Evolutionary conservation across 805 yeast species (phyloP).

Genomic region (Tetrapisispora taiwanensis): DNA sequence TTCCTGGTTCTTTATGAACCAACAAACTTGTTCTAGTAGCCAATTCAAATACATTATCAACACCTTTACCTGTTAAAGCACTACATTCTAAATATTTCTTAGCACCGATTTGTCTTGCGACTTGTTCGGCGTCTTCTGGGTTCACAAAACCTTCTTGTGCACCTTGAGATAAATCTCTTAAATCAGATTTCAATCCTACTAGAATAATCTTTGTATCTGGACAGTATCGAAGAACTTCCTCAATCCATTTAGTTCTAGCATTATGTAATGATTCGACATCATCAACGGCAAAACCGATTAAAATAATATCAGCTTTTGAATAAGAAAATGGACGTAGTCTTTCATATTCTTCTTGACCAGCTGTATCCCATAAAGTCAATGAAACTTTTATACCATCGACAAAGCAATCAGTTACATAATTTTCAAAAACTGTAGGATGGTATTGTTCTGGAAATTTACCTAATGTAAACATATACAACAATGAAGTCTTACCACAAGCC

Average conservation of each 20-base stretch:
- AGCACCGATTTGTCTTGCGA: conserved; percentile 75
- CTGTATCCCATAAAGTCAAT: conserved; percentile 88
- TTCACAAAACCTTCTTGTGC: conserved; percentile 41
- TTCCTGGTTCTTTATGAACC: conserved; percentile 37
- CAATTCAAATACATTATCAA: conserved; percentile 84
- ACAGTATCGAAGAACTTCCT: conserved; percentile 70
- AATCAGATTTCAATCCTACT: conserved; percentile 79
- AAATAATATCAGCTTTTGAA: conserved; percentile 74
- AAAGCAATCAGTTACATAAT: conserved; percentile 86
- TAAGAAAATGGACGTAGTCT: conserved; percentile 81
- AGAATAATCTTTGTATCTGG: conserved; percentile 69
- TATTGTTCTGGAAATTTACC: conserved; percentile 91
- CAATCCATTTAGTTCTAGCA: conserved; percentile 79
- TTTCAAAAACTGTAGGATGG: conserved; percentile 91
- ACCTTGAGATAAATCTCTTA: conserved; percentile 31
- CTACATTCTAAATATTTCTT: conserved; percentile 78
- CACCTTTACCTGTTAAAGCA: conserved; percentile 89
- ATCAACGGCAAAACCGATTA: conserved; percentile 80
- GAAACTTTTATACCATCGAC: conserved; percentile 90
- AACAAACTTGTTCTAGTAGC: conserved; percentile 79
- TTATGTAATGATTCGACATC: conserved; percentile 76
- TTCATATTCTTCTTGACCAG: conserved; percentile 95
- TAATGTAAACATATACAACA: conserved; percentile 80
- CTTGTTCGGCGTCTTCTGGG: conserved; percentile 47
- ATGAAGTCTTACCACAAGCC: conserved; percentile 87